A percentile compares a stretch with the other conserved stretches of the same genome.
These are phyloP conservation scores for Chlorella sorokiniana DNA, from an alignment of 139 green algal genomes.

Conservation along the genomic window DNA sequence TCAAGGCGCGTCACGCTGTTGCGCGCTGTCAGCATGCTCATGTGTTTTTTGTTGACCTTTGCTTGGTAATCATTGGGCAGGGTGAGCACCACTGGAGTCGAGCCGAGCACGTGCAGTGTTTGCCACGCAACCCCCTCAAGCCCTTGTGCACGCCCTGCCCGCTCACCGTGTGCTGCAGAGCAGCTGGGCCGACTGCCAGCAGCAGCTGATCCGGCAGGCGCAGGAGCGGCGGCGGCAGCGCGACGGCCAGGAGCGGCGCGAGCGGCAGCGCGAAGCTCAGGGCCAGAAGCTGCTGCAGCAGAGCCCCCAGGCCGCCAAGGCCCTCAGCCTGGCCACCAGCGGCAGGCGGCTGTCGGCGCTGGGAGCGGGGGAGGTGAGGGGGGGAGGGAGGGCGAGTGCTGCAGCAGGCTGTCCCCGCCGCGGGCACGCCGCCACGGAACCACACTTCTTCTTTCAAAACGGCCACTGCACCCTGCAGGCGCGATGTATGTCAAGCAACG, in stretches of 20 bases:
- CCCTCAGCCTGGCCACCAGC: slow-evolving; percentile 10
- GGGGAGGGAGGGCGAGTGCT: too few species aligned
- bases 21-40: neutral
- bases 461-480: neutral
- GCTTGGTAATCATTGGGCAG: too few species aligned
- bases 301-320: slow-evolving; percentile 3
- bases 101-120: too few species aligned
- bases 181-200: neutral
- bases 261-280: neutral
- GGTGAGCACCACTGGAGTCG: too few species aligned
- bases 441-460: neutral
- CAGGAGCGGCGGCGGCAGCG: neutral
- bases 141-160: neutral
- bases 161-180: neutral
- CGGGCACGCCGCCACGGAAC: neutral
- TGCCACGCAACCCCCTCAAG: too few species aligned
- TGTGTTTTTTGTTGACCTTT: too few species aligned
- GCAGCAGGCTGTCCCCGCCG: too few species aligned
- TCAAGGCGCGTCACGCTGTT: neutral
- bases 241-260: neutral
- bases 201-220: neutral
- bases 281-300: neutral
- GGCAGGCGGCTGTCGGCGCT: slow-evolving; percentile 1
- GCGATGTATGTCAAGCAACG: neutral
- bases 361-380: neutral